Percentiles rank a stretch among this genome's conserved stretches.
These are phyloP conservation scores for Amoebophrya sp. DNA, from an alignment of 169 alveolate species.

Conservation along the genomic window DNA sequence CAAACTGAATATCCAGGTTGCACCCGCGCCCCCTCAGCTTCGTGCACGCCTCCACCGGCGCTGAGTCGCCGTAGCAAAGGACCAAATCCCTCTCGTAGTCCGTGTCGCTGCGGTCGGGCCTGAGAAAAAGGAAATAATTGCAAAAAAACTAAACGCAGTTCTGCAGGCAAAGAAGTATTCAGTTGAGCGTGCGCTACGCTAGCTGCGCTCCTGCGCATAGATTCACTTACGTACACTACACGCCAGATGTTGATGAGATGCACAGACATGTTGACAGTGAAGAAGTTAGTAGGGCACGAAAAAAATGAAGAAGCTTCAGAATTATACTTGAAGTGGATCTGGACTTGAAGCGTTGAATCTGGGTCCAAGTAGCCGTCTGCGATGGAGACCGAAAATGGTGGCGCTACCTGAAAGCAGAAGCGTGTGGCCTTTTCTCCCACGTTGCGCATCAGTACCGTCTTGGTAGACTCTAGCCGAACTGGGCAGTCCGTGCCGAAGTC, in stretches of 20 bases:
- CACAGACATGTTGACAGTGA: too few species aligned
- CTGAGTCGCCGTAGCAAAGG: conserved; percentile 61
- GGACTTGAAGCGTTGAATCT: conserved; percentile 47
- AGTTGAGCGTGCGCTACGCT: too few species aligned
- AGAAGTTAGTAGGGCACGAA: too few species aligned
- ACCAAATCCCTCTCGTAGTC: conserved; percentile 64
- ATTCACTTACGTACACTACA: too few species aligned
- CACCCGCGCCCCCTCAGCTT: not conserved
- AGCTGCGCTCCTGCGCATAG: too few species aligned
- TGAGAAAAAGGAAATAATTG: not conserved
- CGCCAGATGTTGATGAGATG: too few species aligned
- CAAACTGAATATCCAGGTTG: conserved; percentile 62
- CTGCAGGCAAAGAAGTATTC: too few species aligned
- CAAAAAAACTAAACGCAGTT: too few species aligned
- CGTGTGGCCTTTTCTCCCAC: conserved; percentile 82
- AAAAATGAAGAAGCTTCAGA: too few species aligned
- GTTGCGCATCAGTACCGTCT: conserved; percentile 81
- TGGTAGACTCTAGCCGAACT: conserved; percentile 74
- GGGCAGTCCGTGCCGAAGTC: conserved; percentile 77
- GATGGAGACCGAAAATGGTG: conserved; percentile 40
- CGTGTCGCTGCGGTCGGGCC: conserved; percentile 35
- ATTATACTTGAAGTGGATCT: not conserved
- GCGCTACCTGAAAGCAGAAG: conserved; percentile 17
- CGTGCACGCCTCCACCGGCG: not conserved
- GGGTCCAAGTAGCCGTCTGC: conserved; percentile 70